Percentiles rank a stretch among this genome's conserved stretches.
phyloP scores from a whole-genome alignment of 164 flowering plant genomes.

The Vitis rotundifolia region DNA sequence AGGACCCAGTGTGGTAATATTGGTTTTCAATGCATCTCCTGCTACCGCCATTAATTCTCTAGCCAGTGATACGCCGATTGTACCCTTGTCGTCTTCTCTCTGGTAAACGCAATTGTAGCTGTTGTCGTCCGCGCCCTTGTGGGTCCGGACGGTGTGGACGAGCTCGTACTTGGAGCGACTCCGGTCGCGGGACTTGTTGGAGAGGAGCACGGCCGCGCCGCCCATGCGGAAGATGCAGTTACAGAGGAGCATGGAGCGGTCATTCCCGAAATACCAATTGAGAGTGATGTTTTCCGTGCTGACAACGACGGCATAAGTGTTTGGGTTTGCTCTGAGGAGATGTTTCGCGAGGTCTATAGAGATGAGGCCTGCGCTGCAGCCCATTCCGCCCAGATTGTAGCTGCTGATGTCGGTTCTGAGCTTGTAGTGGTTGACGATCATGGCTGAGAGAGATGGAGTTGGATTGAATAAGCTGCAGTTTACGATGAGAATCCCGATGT shows the following conservation, averaged over 20 bases:
- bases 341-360: constrained; percentile 75
- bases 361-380: constrained; percentile 85
- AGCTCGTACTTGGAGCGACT: constrained; percentile 64
- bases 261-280: constrained; percentile 85
- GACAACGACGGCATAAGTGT: constrained; percentile 67
- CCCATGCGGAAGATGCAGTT: constrained; percentile 95
- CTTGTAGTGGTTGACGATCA: constrained; percentile 90
- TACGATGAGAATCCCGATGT: constrained; percentile 67
- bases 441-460: constrained; percentile 82
- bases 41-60: constrained; percentile 88
- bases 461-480: constrained; percentile 91
- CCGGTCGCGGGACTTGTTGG: constrained; percentile 56
- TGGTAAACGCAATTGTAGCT: constrained; percentile 80
- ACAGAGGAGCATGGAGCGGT: constrained; percentile 78
- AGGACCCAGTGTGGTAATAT: constrained; percentile 82
- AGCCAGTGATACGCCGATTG: constrained; percentile 68
- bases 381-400: constrained; percentile 92
- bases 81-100: constrained; percentile 63
- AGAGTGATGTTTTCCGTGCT: constrained; percentile 80
- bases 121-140: constrained; percentile 68
- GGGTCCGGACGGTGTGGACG: constrained; percentile 76
- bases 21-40: constrained; percentile 78
- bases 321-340: constrained; percentile 61
- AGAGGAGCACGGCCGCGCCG: constrained; percentile 79
- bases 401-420: constrained; percentile 62